A percentile compares a stretch with the other conserved stretches of the same genome.
phyloP scores from a whole-genome alignment of 2,329 filamentous ascomycete species.

The Monilinia fructicola region DNA sequence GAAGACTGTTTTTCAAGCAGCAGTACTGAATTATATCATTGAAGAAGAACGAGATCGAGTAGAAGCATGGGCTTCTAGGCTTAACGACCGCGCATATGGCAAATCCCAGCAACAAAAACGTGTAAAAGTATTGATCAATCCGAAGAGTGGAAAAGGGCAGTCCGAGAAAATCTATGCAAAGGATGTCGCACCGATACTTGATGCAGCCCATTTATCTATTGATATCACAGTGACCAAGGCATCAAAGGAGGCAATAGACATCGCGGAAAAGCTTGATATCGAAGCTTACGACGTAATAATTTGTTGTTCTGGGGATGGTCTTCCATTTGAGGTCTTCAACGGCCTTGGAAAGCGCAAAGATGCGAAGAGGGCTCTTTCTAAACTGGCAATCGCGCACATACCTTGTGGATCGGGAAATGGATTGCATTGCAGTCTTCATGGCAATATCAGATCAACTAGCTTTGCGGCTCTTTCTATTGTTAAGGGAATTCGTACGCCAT shows the following conservation, averaged over 20 bases:
- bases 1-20: conserved; percentile 23
- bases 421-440: conserved; percentile 80
- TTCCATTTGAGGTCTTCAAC: conserved; percentile 91
- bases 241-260: conserved; percentile 72
- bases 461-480: conserved; percentile 76
- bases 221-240: conserved; percentile 69
- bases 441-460: conserved; percentile 54
- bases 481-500: conserved; percentile 74
- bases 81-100: conserved; percentile 69
- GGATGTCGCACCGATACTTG: conserved; percentile 76
- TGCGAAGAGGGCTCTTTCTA: conserved; percentile 67
- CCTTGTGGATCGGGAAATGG: conserved; percentile 92
- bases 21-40: conserved; percentile 45
- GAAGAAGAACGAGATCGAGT: conserved; percentile 39
- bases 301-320: conserved; percentile 85
- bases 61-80: conserved; percentile 56
- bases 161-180: conserved; percentile 70
- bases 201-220: conserved; percentile 74
- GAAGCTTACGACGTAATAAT: conserved; percentile 79
- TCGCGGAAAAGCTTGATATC: conserved; percentile 73
- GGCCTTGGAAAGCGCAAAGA: conserved; percentile 75
- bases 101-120: conserved; percentile 66
- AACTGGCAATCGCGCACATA: conserved; percentile 77
- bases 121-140: conserved; percentile 85
- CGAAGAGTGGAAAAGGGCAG: conserved; percentile 76